A percentile compares a stretch with the other conserved stretches of the same genome.
phyloP scores from a whole-genome alignment of 2,329 filamentous ascomycete species.

The Delphinella strobiligena region DNA sequence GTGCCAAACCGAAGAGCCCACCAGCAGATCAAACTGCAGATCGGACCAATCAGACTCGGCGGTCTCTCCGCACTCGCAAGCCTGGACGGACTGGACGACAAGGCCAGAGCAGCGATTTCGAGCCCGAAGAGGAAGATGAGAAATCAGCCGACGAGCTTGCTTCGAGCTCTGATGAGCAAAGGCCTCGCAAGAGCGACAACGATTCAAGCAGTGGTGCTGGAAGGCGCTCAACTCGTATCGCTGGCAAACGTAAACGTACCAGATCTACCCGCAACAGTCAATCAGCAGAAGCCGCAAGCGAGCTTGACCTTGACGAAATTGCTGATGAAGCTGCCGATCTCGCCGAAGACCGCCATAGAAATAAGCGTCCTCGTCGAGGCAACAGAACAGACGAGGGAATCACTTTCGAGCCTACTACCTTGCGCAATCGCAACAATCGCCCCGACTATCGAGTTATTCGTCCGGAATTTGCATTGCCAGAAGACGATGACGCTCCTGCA shows the following conservation, averaged over 20 bases:
- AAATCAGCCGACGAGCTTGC: slow-evolving; percentile 36
- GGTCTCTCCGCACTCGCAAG: slow-evolving; percentile 27
- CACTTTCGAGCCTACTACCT: slow-evolving; percentile 36
- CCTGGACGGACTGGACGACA: too few relatives aligned
- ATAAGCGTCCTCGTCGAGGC: slow-evolving; percentile 25
- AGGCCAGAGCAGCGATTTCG: slow-evolving; percentile 52
- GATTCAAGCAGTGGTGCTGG: slow-evolving; percentile 20
- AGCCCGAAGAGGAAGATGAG: slow-evolving; percentile 44
- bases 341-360: slow-evolving; percentile 36
- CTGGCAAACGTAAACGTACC: slow-evolving; percentile 31
- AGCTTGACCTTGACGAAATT: slow-evolving; percentile 33
- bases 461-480: slow-evolving; percentile 61
- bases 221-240: slow-evolving; percentile 40
- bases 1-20: slow-evolving; percentile 20
- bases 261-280: slow-evolving; percentile 23
- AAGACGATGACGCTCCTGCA: slow-evolving; percentile 55
- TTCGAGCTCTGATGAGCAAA: slow-evolving; percentile 9
- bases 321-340: slow-evolving; percentile 49
- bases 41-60: too few relatives aligned
- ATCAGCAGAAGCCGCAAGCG: slow-evolving; percentile 36
- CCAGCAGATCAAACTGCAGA: slow-evolving; percentile 6
- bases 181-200: slow-evolving; percentile 25
- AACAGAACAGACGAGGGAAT: slow-evolving; percentile 13
- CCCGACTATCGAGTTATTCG: slow-evolving; percentile 83
- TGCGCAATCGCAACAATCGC: slow-evolving; percentile 52